These are phyloP conservation scores for Alnus glutinosa DNA, from an alignment of 306 rosid species.

Conservation along the genomic window DNA sequence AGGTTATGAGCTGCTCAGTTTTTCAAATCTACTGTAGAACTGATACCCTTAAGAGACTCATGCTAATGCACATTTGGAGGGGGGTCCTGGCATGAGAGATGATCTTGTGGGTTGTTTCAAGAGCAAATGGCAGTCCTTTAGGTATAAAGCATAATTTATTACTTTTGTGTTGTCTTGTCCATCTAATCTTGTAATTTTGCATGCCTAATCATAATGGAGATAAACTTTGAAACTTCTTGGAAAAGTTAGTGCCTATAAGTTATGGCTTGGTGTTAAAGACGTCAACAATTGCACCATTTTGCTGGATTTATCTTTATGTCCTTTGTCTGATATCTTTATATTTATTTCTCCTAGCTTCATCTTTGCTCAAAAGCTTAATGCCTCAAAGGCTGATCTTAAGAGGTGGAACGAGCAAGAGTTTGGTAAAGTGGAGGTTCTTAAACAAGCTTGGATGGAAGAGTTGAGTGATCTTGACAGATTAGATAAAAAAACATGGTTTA, in stretches of 20 bases:
- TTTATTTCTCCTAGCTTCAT: too few relatives aligned
- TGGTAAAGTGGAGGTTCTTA: too few relatives aligned
- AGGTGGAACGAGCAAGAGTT: too few relatives aligned
- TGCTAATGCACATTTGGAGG: conserved; percentile 43
- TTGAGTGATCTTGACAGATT: too few relatives aligned
- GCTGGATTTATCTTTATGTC: not conserved
- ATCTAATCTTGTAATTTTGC: not conserved
- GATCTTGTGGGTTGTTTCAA: conserved; percentile 37
- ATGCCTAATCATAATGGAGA: not conserved
- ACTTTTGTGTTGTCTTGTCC: not conserved
- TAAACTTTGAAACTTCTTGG: not conserved
- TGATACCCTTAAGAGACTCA: conserved; percentile 26
- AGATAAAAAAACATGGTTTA: too few relatives aligned
- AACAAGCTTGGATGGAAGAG: too few relatives aligned
- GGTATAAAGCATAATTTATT: conserved; percentile 33
- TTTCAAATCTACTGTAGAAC: conserved; percentile 3
- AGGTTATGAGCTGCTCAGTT: conserved; percentile 47
- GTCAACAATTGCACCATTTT: not conserved
- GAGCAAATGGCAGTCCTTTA: conserved; percentile 51
- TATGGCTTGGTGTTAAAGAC: not conserved
- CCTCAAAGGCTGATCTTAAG: too few relatives aligned
- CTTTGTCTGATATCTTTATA: not conserved
- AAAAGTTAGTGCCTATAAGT: not conserved
- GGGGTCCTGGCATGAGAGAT: conserved; percentile 39
- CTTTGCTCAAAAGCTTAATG: too few relatives aligned